These are phyloP conservation scores for Caryopteris hybrid DNA, from an alignment of 305 asterid genomes.

Conservation along the genomic window DNA sequence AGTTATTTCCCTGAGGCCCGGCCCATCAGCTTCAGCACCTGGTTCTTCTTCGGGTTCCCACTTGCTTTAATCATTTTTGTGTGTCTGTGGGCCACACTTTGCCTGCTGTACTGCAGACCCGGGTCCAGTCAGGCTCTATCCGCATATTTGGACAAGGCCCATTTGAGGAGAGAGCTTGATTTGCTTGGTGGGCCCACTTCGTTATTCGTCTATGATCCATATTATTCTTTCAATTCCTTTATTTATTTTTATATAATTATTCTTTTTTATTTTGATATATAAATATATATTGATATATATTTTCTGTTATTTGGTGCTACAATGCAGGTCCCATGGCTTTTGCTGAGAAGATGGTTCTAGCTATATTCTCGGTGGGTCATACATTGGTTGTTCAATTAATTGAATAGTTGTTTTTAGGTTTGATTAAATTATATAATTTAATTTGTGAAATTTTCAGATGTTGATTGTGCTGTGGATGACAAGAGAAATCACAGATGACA, in stretches of 20 bases:
- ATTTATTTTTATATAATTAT: no score
- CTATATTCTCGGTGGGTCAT: constrained; percentile 57
- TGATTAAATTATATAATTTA: neutral
- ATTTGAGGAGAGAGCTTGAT: constrained; percentile 72
- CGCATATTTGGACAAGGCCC: constrained; percentile 57
- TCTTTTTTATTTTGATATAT: no score
- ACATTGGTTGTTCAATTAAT: neutral
- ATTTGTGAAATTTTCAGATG: constrained; percentile 28
- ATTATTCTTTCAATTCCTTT: no score
- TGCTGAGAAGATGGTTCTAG: constrained; percentile 75
- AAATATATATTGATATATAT: no score
- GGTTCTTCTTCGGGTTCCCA: constrained; percentile 78
- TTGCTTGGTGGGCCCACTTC: constrained; percentile 48
- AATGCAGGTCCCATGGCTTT: constrained; percentile 79
- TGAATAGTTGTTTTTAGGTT: neutral
- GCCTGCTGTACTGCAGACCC: constrained; percentile 51
- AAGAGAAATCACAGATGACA: constrained; percentile 80
- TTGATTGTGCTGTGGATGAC: constrained; percentile 88
- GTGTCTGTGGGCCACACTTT: constrained; percentile 68
- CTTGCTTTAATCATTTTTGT: constrained; percentile 52
- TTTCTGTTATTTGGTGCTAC: no score
- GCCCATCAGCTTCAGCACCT: constrained; percentile 76
- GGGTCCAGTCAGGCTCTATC: constrained; percentile 51
- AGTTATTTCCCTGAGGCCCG: constrained; percentile 72
- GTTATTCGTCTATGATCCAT: no score